A percentile compares a stretch with the other conserved stretches of the same genome.
Conservation (phyloP, 768 basidiomycete genomes). For the Russula sp. region DNA sequence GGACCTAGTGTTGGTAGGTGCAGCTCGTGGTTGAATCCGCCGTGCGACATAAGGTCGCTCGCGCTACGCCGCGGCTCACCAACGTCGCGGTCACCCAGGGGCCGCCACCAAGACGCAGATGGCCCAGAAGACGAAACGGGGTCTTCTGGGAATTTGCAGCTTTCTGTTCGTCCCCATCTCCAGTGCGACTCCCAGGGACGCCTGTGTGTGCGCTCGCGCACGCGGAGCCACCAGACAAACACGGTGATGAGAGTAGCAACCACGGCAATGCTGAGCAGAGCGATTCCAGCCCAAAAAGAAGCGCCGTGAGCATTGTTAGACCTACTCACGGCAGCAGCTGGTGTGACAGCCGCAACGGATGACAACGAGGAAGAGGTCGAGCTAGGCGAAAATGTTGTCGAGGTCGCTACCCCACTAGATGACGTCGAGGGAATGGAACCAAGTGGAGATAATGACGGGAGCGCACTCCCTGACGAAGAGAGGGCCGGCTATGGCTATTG, state of each 20-base stretch:
- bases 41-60: background rate
- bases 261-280: slow-evolving; percentile 25
- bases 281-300: slow-evolving; percentile 26
- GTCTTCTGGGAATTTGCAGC: slow-evolving; percentile 16
- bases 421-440: background rate
- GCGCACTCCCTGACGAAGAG: background rate
- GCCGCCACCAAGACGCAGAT: slow-evolving; percentile 5
- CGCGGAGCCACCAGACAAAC: slow-evolving; percentile 28
- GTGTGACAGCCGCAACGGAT: background rate
- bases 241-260: slow-evolving; percentile 25
- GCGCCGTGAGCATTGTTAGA: slow-evolving; percentile 9
- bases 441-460: background rate
- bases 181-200: slow-evolving; percentile 17
- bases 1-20: slow-evolving; percentile 1
- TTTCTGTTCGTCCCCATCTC: slow-evolving; percentile 25
- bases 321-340: background rate
- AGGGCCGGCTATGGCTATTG: background rate
- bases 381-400: background rate
- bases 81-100: background rate
- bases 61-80: slow-evolving; percentile 3
- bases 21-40: background rate
- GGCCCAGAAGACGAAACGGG: slow-evolving; percentile 5
- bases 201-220: slow-evolving; percentile 23
- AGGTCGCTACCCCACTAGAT: background rate
- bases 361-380: background rate